phyloP scores from a whole-genome alignment of 2,329 filamentous ascomycete species.

The Ciborinia camelliae region DNA sequence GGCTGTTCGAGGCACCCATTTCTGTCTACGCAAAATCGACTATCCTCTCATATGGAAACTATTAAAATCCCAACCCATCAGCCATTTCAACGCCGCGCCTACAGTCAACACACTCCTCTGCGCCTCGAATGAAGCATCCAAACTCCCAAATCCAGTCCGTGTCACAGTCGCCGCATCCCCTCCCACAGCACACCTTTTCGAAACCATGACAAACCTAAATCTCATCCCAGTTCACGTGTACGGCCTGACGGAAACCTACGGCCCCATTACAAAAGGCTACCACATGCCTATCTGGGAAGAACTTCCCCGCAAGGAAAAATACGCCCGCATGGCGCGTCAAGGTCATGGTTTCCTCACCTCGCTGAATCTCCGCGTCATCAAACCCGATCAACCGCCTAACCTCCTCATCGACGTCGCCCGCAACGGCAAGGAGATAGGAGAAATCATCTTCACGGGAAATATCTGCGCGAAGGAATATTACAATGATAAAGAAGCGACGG shows the following conservation, averaged over 20 bases:
- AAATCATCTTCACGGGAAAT: slow-evolving; percentile 86
- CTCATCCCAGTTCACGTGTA: slow-evolving; percentile 91
- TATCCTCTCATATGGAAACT: slow-evolving; percentile 90
- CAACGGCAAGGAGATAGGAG: slow-evolving; percentile 73
- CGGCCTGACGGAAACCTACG: slow-evolving; percentile 85
- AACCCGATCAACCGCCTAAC: slow-evolving; percentile 67
- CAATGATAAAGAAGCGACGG: slow-evolving; percentile 81
- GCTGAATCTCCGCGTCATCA: slow-evolving; percentile 77
- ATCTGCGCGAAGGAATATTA: slow-evolving; percentile 91
- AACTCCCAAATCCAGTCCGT: slow-evolving; percentile 65
- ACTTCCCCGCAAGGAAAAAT: slow-evolving; percentile 72
- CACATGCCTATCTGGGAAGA: slow-evolving; percentile 79
- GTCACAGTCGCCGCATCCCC: slow-evolving; percentile 94
- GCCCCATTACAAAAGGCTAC: slow-evolving; percentile 93
- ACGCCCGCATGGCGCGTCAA: slow-evolving; percentile 86
- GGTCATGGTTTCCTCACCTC: slow-evolving; percentile 87
- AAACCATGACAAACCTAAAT: slow-evolving; percentile 81
- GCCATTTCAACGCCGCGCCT: slow-evolving; percentile 92
- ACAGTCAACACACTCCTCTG: slow-evolving; percentile 95
- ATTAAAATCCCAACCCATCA: slow-evolving; percentile 80
- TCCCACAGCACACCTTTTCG: slow-evolving; percentile 84
- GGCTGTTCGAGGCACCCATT: slow-evolving; percentile 88
- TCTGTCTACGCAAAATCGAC: slow-evolving; percentile 91
- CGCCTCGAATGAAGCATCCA: slow-evolving; percentile 69
- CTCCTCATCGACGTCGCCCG: slow-evolving; percentile 63